Evolutionary conservation across 768 basidiomycete species (phyloP).

Genomic region (Clavulina sp.): DNA sequence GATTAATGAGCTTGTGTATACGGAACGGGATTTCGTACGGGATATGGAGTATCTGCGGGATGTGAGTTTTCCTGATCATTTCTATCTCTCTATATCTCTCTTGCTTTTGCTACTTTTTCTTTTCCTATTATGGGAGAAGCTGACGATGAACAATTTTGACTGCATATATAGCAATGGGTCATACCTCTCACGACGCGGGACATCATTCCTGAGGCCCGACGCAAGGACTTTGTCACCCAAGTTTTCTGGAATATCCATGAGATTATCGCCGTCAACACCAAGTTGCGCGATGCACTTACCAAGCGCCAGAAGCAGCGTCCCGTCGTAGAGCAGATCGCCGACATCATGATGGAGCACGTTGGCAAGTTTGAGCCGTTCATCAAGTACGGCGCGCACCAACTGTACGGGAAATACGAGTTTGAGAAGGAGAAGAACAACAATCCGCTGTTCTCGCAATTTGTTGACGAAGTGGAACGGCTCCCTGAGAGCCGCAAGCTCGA

Average conservation of each 20-base stretch:
- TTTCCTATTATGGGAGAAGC: neutral
- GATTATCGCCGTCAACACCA: slow-evolving; percentile 78
- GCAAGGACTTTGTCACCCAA: slow-evolving; percentile 75
- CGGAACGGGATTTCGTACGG: slow-evolving; percentile 92
- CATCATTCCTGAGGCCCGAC: slow-evolving; percentile 56
- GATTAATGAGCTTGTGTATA: slow-evolving; percentile 89
- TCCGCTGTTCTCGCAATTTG: slow-evolving; percentile 82
- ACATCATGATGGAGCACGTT: slow-evolving; percentile 73
- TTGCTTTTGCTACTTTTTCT: slow-evolving; percentile 2
- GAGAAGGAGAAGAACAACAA: slow-evolving; percentile 96
- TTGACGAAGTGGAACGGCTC: slow-evolving; percentile 85
- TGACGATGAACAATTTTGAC: slow-evolving; percentile 1
- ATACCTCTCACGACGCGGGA: slow-evolving; percentile 61
- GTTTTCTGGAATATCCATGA: slow-evolving; percentile 98
- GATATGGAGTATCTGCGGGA: slow-evolving; percentile 97
- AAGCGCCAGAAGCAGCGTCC: slow-evolving; percentile 92
- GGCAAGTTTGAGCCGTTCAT: slow-evolving; percentile 88
- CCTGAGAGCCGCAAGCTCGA: slow-evolving; percentile 95
- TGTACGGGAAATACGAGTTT: slow-evolving; percentile 98
- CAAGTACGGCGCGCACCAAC: slow-evolving; percentile 85
- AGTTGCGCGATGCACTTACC: slow-evolving; percentile 81
- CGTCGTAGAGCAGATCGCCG: slow-evolving; percentile 81
- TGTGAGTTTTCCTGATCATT: slow-evolving; percentile 28
- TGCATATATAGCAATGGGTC: slow-evolving; percentile 55
- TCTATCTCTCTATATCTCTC: too few species aligned